Conservation (phyloP, 2,329 filamentous ascomycete species). For the Ceratocystis lukuohia region DNA sequence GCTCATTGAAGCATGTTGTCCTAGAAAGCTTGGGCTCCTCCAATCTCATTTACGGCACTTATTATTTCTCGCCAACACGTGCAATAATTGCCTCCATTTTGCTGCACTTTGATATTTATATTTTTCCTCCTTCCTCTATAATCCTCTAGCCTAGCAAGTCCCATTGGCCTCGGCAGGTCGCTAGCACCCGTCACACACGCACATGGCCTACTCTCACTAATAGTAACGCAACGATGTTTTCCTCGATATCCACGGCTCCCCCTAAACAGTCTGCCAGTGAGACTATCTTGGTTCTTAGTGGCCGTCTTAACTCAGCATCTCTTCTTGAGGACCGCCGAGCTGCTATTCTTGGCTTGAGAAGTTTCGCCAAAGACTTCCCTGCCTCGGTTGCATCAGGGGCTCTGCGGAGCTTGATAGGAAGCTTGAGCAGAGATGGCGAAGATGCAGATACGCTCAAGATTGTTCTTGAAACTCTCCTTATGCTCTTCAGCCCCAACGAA, state of each 20-base stretch:
- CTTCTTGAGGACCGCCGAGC: constrained; percentile 88
- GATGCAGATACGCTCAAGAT: constrained; percentile 95
- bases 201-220: constrained; percentile 24
- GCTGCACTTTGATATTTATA: not conserved
- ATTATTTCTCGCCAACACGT: not conserved
- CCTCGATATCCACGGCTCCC: constrained; percentile 57
- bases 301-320: constrained; percentile 75
- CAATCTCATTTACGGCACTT: constrained; percentile 19
- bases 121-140: not conserved
- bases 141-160: not conserved
- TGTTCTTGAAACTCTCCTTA: constrained; percentile 84
- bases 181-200: not conserved
- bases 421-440: constrained; percentile 73
- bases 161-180: not conserved
- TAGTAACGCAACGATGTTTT: constrained; percentile 30
- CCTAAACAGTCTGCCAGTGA: constrained; percentile 93
- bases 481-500: constrained; percentile 66
- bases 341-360: constrained; percentile 81
- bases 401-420: constrained; percentile 74
- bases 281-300: constrained; percentile 81
- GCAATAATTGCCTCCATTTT: not conserved
- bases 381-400: constrained; percentile 90
- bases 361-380: constrained; percentile 92
- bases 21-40: constrained; percentile 19
- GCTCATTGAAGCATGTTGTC: not conserved